These are phyloP conservation scores for Clitopilus hobsonii DNA, from an alignment of 768 basidiomycete species.

Conservation along the genomic window DNA sequence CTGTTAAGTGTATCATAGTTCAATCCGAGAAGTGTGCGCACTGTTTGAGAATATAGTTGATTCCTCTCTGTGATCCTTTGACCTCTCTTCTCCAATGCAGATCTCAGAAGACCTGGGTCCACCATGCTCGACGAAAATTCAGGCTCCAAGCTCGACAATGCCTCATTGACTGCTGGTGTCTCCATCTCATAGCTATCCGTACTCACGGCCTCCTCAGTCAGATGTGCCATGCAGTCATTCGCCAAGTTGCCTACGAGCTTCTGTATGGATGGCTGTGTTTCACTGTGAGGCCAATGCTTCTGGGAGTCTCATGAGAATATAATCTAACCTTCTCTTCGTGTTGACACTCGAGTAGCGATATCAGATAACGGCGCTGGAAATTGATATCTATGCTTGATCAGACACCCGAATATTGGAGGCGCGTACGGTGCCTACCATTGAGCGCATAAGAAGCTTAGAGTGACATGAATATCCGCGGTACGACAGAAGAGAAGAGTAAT, in stretches of 20 bases:
- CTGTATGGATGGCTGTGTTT: constrained; percentile 65
- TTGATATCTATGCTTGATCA: constrained; percentile 4
- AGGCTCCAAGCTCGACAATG: constrained; percentile 40
- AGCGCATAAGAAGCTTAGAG: constrained; percentile 66
- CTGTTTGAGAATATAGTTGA: constrained; percentile 44
- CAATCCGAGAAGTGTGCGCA: constrained; percentile 18
- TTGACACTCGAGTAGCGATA: constrained; percentile 68
- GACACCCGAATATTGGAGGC: not conserved
- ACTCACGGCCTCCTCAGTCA: constrained; percentile 61
- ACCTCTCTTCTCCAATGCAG: constrained; percentile 36
- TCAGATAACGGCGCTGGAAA: constrained; percentile 55
- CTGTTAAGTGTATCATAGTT: constrained; percentile 7
- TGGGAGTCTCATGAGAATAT: not conserved
- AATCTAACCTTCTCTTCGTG: constrained; percentile 74
- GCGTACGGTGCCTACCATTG: constrained; percentile 38
- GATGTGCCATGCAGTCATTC: constrained; percentile 52
- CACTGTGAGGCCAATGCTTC: not conserved
- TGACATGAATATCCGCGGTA: constrained; percentile 6
- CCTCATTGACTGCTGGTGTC: constrained; percentile 40
- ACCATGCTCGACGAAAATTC: constrained; percentile 45
- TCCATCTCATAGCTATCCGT: constrained; percentile 57
- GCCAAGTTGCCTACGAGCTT: constrained; percentile 61
- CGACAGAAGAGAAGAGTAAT: not conserved
- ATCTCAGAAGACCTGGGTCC: constrained; percentile 36
- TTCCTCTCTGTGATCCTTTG: constrained; percentile 41